Evolutionary conservation across 768 basidiomycete genomes (phyloP), one percentile per base, ranked within the genome.

Genomic region (Boletus patriciae): DNA sequence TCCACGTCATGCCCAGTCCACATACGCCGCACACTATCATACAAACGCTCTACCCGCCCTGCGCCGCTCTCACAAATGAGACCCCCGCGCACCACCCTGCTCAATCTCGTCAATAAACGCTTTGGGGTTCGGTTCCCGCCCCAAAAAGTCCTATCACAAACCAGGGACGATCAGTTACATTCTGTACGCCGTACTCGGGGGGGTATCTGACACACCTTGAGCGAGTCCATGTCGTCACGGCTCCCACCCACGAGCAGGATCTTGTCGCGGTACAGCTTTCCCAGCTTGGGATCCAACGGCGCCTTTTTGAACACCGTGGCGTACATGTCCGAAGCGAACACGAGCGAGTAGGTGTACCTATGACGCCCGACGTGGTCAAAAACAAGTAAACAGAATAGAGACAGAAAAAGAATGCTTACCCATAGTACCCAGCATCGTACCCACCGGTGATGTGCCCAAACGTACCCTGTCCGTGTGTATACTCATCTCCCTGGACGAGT

Each of bases 361-460:
- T 29, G 8, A 15, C 38, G 8, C 18, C 13, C 18, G n/a, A 33
- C 21, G 29, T 7, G 11, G 34, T 52, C 19, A 43, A 38, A 19
- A n/a, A n/a, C n/a, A 16, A 12, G 9, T 29, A 29, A 29, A 29
- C 9, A 29, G 34, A 16, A 33, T 31, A 25, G 3, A 29, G 3
- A 8, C 8, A 16, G 13, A 19, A 33, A 29, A 33, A 13, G 33
- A 12, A 12, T 11, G 41, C 49, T 80, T 81, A 87, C 70, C 52
- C 57, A 25, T 91, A 90, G 63, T 91, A 90, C 10, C 81, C 81
- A 3, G 80, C 81, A 48, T 82, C 87, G 59, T 90, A 91, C 11
- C 87, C 89, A 16, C 88, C 84, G 5, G 82, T 83, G 43, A 94
- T 85, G 68, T 94, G 91, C 0, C 81, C 86, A 64, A 94, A 93